Conservation (phyloP, 2,329 filamentous ascomycete species). For the Scedosporium minutisporum region DNA sequence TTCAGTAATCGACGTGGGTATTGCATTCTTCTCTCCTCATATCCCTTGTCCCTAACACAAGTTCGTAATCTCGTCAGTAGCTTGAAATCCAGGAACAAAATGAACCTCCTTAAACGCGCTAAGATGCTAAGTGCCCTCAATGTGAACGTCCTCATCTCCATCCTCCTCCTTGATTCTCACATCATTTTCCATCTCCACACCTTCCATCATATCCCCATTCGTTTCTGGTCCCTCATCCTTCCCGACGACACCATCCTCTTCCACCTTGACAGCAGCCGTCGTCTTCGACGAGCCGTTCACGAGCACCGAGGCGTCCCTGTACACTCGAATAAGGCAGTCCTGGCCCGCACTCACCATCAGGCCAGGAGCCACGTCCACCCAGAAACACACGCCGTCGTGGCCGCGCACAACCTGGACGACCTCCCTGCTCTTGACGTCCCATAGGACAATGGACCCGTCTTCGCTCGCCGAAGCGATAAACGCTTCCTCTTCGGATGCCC, state of each 20-base stretch:
- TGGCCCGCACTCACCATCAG: constrained; percentile 49
- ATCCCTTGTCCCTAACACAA: background rate
- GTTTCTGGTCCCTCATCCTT: constrained; percentile 5
- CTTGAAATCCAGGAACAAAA: too few relatives aligned
- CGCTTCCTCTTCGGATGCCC: constrained; percentile 17
- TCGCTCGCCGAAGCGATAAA: constrained; percentile 82
- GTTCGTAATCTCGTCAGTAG: background rate
- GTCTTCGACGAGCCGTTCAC: background rate
- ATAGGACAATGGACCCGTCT: constrained; percentile 74
- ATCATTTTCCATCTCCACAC: background rate
- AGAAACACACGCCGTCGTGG: constrained; percentile 53
- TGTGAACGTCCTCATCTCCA: constrained; percentile 1
- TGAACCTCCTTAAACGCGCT: too few relatives aligned
- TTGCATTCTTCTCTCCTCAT: background rate
- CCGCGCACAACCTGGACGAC: constrained; percentile 57
- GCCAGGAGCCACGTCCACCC: constrained; percentile 50
- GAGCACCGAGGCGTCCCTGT: constrained; percentile 20
- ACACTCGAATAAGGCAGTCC: constrained; percentile 43
- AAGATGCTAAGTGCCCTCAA: background rate
- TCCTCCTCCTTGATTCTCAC: constrained; percentile 7
- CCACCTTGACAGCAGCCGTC: background rate
- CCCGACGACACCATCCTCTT: constrained; percentile 7
- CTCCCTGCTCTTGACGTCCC: constrained; percentile 83
- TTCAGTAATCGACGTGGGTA: background rate
- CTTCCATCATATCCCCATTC: constrained; percentile 5